Percentiles rank a stretch among this genome's conserved stretches.
Conservation (phyloP, 441 rosid species). For the Kokia cookei region DNA sequence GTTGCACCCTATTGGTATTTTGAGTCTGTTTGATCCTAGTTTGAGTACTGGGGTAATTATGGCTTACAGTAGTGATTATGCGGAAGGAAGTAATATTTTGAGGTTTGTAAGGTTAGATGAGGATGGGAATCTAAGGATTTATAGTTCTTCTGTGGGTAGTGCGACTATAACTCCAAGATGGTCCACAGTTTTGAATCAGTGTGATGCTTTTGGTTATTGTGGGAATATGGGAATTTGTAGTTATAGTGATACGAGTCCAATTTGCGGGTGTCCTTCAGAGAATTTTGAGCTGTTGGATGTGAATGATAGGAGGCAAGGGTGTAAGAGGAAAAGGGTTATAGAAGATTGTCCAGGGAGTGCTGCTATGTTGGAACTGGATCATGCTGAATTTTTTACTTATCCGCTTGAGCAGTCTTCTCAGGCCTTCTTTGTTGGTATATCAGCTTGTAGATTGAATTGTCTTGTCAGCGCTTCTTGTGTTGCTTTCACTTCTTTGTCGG, state of each 20-base stretch:
- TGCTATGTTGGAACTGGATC: slow-evolving; percentile 39
- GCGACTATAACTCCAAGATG: slow-evolving; percentile 23
- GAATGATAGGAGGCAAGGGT: slow-evolving; percentile 43
- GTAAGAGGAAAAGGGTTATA: slow-evolving; percentile 48
- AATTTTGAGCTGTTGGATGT: slow-evolving; percentile 50
- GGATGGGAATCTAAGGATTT: slow-evolving; percentile 68
- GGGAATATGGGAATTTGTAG: slow-evolving; percentile 63
- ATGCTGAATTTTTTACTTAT: slow-evolving; percentile 51
- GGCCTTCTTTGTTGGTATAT: slow-evolving; percentile 47
- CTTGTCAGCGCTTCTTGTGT: slow-evolving; percentile 41
- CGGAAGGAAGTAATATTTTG: slow-evolving; percentile 38
- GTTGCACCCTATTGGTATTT: slow-evolving; percentile 39
- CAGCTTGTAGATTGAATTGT: slow-evolving; percentile 58
- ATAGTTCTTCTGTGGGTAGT: slow-evolving; percentile 28
- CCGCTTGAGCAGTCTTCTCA: slow-evolving; percentile 40
- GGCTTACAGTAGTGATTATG: slow-evolving; percentile 54
- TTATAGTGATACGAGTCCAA: slow-evolving; percentile 35
- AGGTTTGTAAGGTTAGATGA: slow-evolving; percentile 49
- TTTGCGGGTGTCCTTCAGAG: slow-evolving; percentile 53
- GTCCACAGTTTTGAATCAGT: slow-evolving; percentile 60
- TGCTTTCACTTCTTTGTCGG: slow-evolving; percentile 55
- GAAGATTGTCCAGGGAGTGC: slow-evolving; percentile 39
- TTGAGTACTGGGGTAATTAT: slow-evolving; percentile 12
- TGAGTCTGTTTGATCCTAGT: slow-evolving; percentile 30
- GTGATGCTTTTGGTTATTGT: slow-evolving; percentile 60